Conservation (phyloP, 805 yeast genomes). For the Candida cerambycidarum region DNA sequence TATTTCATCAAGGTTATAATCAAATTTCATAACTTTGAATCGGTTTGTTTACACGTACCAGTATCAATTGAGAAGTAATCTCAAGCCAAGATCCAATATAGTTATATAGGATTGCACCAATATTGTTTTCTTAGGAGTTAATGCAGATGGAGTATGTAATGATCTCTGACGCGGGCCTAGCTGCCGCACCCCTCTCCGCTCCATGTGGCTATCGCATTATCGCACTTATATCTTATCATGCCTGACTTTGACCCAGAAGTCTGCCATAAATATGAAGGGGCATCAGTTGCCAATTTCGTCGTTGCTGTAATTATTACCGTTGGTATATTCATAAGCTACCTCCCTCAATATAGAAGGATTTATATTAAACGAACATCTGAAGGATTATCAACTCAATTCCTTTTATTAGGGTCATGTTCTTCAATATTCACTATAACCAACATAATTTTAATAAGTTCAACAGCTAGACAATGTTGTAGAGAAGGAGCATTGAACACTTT, state of each 20-base stretch:
- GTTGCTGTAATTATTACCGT: constrained; percentile 54
- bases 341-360: constrained; percentile 73
- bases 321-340: constrained; percentile 69
- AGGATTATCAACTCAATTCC: constrained; percentile 73
- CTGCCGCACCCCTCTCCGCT: too few relatives aligned
- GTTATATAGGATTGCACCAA: background rate
- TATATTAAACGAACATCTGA: constrained; percentile 61
- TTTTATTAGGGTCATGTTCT: constrained; percentile 68
- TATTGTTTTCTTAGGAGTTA: too few relatives aligned
- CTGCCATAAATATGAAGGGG: constrained; percentile 49
- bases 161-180: too few relatives aligned
- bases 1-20: constrained; percentile 32
- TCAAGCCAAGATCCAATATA: background rate
- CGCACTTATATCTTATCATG: too few relatives aligned
- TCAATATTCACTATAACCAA: constrained; percentile 69
- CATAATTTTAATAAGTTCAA: constrained; percentile 57
- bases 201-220: too few relatives aligned
- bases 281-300: constrained; percentile 48
- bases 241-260: constrained; percentile 11
- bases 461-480: constrained; percentile 63
- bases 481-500: constrained; percentile 43
- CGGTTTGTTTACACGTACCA: constrained; percentile 5
- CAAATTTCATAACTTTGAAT: constrained; percentile 13
- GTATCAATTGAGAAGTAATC: constrained; percentile 1
- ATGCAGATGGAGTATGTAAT: too few relatives aligned